phyloP scores from a whole-genome alignment of 306 rosid species.

The Rosa rugosa region DNA sequence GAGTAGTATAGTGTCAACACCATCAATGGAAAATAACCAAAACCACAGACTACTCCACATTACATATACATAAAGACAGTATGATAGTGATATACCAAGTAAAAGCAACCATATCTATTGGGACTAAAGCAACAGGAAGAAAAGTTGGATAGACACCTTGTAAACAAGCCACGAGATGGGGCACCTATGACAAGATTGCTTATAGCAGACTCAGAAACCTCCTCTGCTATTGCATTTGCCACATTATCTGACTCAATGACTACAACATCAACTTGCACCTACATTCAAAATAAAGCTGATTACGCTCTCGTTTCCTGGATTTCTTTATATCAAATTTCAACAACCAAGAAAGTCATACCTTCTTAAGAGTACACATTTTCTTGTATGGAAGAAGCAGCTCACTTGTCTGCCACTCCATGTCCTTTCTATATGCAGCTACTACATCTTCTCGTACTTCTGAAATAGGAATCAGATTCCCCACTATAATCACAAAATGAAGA shows the following conservation, averaged over 20 bases:
- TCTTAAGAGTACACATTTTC: constrained; percentile 67
- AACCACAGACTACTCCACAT: not conserved
- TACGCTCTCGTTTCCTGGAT: constrained; percentile 20
- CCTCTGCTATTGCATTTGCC: constrained; percentile 64
- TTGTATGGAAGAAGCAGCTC: constrained; percentile 72
- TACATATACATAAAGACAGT: not conserved
- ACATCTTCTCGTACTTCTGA: constrained; percentile 63
- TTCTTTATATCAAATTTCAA: constrained; percentile 20
- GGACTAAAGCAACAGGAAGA: not conserved
- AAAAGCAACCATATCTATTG: not conserved
- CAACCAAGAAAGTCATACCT: constrained; percentile 50
- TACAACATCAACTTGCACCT: constrained; percentile 76
- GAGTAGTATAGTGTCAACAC: constrained; percentile 24
- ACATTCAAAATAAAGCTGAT: constrained; percentile 17
- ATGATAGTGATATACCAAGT: not conserved
- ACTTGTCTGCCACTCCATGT: constrained; percentile 58
- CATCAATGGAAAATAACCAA: not conserved
- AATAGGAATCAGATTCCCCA: constrained; percentile 73
- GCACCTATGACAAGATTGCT: constrained; percentile 78
- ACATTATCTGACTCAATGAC: constrained; percentile 81
- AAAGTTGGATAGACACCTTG: constrained; percentile 44
- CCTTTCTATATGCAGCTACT: constrained; percentile 62
- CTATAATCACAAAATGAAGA: constrained; percentile 36
- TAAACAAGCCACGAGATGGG: constrained; percentile 67
- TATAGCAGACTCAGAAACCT: constrained; percentile 53